Conservation (phyloP, 2,329 filamentous ascomycete genomes). For the Cercospora berteroae region DNA sequence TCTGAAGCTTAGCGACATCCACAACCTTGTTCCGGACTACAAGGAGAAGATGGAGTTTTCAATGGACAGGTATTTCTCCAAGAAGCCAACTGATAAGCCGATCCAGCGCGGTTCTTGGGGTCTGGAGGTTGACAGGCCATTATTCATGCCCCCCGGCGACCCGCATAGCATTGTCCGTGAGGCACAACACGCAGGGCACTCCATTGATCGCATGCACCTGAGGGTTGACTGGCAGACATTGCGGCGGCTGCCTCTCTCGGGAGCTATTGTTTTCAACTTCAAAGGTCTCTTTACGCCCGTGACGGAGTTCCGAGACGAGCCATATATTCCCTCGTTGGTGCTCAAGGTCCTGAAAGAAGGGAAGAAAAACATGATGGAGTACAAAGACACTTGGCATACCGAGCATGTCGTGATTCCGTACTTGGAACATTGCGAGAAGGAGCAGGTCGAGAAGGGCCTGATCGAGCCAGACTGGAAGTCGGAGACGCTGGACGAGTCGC, state of each 20-base stretch:
- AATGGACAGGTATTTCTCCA: conserved; percentile 85
- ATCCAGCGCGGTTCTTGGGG: conserved; percentile 87
- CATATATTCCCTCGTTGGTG: conserved; percentile 67
- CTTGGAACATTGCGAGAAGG: conserved; percentile 61
- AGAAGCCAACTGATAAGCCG: conserved; percentile 68
- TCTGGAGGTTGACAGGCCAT: conserved; percentile 69
- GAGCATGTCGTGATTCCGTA: conserved; percentile 69
- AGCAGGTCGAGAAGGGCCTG: conserved; percentile 64
- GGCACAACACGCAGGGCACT: conserved; percentile 57
- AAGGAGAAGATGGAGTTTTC: conserved; percentile 84
- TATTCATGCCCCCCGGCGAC: conserved; percentile 71
- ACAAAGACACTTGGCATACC: conserved; percentile 79
- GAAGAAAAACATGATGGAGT: conserved; percentile 69
- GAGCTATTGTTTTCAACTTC: conserved; percentile 80
- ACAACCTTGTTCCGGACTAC: conserved; percentile 74
- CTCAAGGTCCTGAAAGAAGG: conserved; percentile 68
- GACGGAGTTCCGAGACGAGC: conserved; percentile 66
- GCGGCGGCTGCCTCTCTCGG: conserved; percentile 72
- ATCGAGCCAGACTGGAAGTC: conserved; percentile 64
- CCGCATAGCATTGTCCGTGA: conserved; percentile 61
- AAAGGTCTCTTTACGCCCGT: conserved; percentile 80
- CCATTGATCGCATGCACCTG: conserved; percentile 61
- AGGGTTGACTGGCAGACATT: conserved; percentile 89
- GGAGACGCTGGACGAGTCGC: conserved; percentile 69
- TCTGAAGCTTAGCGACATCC: conserved; percentile 66